These are phyloP conservation scores for Verticillium nubilum DNA, from an alignment of 2,329 filamentous ascomycete genomes.

Conservation along the genomic window DNA sequence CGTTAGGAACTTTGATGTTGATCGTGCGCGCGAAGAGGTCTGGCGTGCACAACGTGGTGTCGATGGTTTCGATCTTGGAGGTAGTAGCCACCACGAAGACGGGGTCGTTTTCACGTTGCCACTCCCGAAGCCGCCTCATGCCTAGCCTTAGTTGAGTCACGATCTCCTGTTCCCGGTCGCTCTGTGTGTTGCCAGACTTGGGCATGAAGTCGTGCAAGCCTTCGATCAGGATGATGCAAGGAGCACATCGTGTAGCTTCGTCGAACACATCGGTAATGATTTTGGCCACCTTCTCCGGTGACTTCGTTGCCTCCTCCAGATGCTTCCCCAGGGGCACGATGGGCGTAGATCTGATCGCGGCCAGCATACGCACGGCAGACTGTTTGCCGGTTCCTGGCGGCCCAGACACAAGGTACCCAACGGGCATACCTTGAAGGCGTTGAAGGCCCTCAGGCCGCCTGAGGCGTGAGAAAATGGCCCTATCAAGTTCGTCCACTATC, in stretches of 20 bases:
- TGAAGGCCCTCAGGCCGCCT: conserved; percentile 4
- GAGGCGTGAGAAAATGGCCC: conserved; percentile 5
- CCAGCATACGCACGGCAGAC: conserved; percentile 68
- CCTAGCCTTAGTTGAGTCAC: conserved; percentile 78
- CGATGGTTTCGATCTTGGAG: conserved; percentile 79
- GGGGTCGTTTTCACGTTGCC: conserved; percentile 64
- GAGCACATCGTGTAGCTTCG: conserved; percentile 77
- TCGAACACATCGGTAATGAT: conserved; percentile 46
- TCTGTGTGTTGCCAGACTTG: conserved; percentile 75
- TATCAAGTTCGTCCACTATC: conserved; percentile 2
- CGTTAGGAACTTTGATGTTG: conserved; percentile 81
- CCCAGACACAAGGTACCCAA: conserved; percentile 71
- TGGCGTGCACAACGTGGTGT: conserved; percentile 68
- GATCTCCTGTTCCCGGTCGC: conserved; percentile 86
- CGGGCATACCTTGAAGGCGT: conserved; percentile 30
- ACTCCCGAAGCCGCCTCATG: conserved; percentile 74
- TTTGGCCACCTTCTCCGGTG: conserved; percentile 30
- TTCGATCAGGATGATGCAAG: conserved; percentile 87
- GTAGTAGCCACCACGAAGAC: conserved; percentile 91
- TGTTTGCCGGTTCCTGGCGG: conserved; percentile 79
- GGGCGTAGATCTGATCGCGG: conserved; percentile 65
- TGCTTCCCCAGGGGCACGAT: conserved; percentile 53
- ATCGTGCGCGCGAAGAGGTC: conserved; percentile 80
- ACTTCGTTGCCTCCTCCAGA: conserved; percentile 21
- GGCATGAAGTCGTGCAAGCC: conserved; percentile 82